Conservation (phyloP, 2,329 filamentous ascomycete species). For the Penicillium polonicum region DNA sequence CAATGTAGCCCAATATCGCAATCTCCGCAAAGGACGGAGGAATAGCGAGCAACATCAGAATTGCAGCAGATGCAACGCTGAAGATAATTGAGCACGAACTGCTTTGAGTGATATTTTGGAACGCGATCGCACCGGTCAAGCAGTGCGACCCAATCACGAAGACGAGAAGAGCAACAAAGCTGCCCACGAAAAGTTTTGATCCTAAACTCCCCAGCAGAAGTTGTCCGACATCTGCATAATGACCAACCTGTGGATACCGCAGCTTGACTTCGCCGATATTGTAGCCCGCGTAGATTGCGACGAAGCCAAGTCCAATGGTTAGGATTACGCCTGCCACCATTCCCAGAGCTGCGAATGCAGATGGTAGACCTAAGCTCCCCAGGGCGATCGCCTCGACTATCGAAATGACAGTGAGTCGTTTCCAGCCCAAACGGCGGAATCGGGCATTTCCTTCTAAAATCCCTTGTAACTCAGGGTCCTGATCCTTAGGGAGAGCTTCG, state of each 20-base stretch:
- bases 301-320: slow-evolving; percentile 1
- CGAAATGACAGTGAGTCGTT: slow-evolving; percentile 5
- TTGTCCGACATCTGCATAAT: slow-evolving; percentile 6
- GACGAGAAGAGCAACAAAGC: slow-evolving; percentile 8
- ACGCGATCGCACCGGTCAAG: slow-evolving; percentile 5
- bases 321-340: slow-evolving; percentile 4
- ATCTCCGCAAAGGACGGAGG: slow-evolving; percentile 34
- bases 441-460: slow-evolving; percentile 1
- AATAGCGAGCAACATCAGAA: slow-evolving; percentile 29
- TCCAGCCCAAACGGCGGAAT: slow-evolving; percentile 9
- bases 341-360: slow-evolving; percentile 4
- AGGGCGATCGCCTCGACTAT: slow-evolving; percentile 10
- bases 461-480: neutral
- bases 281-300: slow-evolving; percentile 7
- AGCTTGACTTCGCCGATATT: slow-evolving; percentile 6
- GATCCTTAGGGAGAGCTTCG: slow-evolving; percentile 6
- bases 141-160: slow-evolving; percentile 9
- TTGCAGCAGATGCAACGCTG: slow-evolving; percentile 7
- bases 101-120: slow-evolving; percentile 7
- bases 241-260: slow-evolving; percentile 5
- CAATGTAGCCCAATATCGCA: slow-evolving; percentile 34
- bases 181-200: slow-evolving; percentile 7
- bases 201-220: slow-evolving; percentile 1
- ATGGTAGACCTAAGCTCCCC: slow-evolving; percentile 5
- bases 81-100: slow-evolving; percentile 2